These are phyloP conservation scores for Apocynum venetum DNA, from an alignment of 257 asterid species.

Conservation along the genomic window DNA sequence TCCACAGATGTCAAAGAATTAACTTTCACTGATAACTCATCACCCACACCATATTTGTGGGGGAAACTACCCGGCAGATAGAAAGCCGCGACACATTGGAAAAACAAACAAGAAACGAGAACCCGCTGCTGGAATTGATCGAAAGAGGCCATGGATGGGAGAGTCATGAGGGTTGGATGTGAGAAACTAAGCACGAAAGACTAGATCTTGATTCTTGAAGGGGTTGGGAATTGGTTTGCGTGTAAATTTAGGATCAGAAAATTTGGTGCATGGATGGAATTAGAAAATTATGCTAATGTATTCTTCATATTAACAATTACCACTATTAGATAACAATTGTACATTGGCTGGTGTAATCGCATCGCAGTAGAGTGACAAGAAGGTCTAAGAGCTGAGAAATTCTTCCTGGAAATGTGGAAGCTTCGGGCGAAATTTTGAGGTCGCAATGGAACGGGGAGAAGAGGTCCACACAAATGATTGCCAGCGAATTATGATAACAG, in stretches of 20 bases:
- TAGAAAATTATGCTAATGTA: too few relatives aligned
- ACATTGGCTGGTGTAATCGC: too few relatives aligned
- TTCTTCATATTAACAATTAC: too few relatives aligned
- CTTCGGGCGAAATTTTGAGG: neutral
- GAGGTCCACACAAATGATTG: slow-evolving; percentile 1
- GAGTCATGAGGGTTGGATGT: neutral
- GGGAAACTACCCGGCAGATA: slow-evolving; percentile 24
- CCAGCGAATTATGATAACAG: neutral
- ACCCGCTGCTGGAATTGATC: neutral
- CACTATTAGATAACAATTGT: too few relatives aligned
- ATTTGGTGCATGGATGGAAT: too few relatives aligned
- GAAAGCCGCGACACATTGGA: neutral
- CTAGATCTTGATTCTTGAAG: neutral
- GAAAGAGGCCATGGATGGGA: neutral
- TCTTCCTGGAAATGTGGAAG: slow-evolving; percentile 1
- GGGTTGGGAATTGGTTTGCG: neutral
- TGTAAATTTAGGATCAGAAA: neutral
- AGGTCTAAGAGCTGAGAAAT: neutral
- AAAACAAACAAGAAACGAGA: neutral
- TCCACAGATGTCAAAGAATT: slow-evolving; percentile 22
- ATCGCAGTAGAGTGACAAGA: too few relatives aligned
- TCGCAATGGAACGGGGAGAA: neutral
- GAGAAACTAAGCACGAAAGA: neutral
- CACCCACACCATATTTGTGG: slow-evolving; percentile 14
- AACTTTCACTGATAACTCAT: slow-evolving; percentile 13